phyloP scores from a whole-genome alignment of 2,329 filamentous ascomycete species.

The Aspergillus aculeatinus region DNA sequence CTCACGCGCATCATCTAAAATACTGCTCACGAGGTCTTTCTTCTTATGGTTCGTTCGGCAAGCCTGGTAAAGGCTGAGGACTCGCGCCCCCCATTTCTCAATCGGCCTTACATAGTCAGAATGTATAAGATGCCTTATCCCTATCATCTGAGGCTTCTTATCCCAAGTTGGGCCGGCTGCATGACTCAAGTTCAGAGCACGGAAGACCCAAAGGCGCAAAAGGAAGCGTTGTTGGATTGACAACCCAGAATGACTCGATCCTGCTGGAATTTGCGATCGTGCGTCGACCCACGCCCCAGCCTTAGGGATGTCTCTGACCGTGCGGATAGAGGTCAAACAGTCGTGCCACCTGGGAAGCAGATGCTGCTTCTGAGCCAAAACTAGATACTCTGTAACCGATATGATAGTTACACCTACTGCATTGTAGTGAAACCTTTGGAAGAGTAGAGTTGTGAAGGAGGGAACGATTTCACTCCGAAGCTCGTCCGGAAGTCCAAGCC shows the following conservation, averaged over 20 bases:
- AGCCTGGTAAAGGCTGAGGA: conserved; percentile 32
- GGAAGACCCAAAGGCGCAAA: conserved; percentile 35
- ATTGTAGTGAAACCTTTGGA: conserved; percentile 27
- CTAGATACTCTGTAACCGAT: conserved; percentile 33
- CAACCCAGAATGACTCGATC: background rate
- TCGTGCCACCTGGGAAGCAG: conserved; percentile 34
- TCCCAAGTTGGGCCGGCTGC: conserved; percentile 22
- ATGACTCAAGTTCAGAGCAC: conserved; percentile 26
- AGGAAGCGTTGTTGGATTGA: conserved; percentile 30
- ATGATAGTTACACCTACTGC: conserved; percentile 30
- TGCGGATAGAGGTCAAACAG: conserved; percentile 24
- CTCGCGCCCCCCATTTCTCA: conserved; percentile 21
- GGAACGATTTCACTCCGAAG: conserved; percentile 8
- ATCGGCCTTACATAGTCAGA: conserved; percentile 14
- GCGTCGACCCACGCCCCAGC: conserved; percentile 30
- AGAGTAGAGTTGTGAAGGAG: conserved; percentile 19
- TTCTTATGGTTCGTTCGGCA: conserved; percentile 12
- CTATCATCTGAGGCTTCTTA: background rate
- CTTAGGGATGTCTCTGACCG: conserved; percentile 22
- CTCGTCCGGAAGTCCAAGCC: conserved; percentile 20
- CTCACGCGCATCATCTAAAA: conserved; percentile 30
- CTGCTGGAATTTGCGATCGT: background rate
- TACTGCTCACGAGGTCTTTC: conserved; percentile 26
- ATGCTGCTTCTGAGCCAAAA: conserved; percentile 20
- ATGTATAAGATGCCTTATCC: background rate